These are phyloP conservation scores for Lophium mytilinum DNA, from an alignment of 495 filamentous ascomycete genomes.

Conservation along the genomic window DNA sequence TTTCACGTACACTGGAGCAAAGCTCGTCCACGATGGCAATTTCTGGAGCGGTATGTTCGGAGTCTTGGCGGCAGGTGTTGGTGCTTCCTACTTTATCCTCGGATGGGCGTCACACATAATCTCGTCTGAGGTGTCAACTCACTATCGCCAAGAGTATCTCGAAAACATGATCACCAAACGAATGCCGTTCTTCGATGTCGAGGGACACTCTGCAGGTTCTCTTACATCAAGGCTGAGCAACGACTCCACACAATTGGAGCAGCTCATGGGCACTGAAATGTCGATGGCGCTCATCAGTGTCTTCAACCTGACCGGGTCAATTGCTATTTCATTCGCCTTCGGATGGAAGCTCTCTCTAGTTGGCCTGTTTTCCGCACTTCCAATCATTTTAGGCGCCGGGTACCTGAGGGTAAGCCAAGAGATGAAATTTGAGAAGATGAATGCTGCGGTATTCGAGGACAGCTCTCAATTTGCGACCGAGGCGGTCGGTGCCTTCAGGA, in stretches of 20 bases:
- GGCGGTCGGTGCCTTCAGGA: constrained; percentile 28
- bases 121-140: constrained; percentile 8
- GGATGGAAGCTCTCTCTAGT: constrained; percentile 30
- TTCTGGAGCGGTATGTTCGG: constrained; percentile 29
- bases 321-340: constrained; percentile 24
- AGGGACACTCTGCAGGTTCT: constrained; percentile 25
- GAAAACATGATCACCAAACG: constrained; percentile 21
- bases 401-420: constrained; percentile 22
- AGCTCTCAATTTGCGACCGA: constrained; percentile 29
- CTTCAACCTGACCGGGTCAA: constrained; percentile 24
- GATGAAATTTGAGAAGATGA: constrained; percentile 29
- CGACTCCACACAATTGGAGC: constrained; percentile 21
- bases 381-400: constrained; percentile 25
- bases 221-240: constrained; percentile 21
- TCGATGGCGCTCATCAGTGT: constrained; percentile 17
- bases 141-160: constrained; percentile 28
- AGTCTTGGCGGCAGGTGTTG: constrained; percentile 18
- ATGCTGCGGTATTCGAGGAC: constrained; percentile 23
- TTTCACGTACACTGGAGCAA: constrained; percentile 14
- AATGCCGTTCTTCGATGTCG: constrained; percentile 27
- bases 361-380: constrained; percentile 18
- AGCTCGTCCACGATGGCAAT: constrained; percentile 21
- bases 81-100: constrained; percentile 18
- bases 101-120: constrained; percentile 18
- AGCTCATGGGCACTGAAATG: constrained; percentile 26